Conservation (phyloP, 1,139 yeast species). For the Yamadazyma sp. region DNA sequence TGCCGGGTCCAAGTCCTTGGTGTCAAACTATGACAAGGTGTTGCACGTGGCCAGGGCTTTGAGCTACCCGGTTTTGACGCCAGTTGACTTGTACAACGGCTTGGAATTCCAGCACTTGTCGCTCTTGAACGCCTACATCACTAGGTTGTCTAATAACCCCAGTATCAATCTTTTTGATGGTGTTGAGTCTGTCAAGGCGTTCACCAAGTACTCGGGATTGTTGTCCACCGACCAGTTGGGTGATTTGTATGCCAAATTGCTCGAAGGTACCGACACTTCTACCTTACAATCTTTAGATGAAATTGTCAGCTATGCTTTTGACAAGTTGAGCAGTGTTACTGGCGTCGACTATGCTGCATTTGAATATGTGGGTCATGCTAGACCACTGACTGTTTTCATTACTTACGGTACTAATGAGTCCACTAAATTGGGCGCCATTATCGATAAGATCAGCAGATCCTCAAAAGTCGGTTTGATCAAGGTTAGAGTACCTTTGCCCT, state of each 20-base stretch:
- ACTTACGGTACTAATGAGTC: conserved; percentile 74
- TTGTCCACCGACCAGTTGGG: conserved; percentile 47
- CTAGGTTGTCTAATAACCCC: conserved; percentile 53
- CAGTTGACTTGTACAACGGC: conserved; percentile 50
- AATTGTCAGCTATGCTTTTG: conserved; percentile 42
- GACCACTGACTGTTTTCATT: conserved; percentile 72
- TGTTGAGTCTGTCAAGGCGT: conserved; percentile 59
- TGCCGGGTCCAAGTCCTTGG: conserved; percentile 45
- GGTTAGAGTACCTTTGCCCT: conserved; percentile 78
- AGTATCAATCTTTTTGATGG: conserved; percentile 81
- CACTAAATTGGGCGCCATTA: conserved; percentile 49
- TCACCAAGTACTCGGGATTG: conserved; percentile 48
- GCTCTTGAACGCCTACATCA: conserved; percentile 63
- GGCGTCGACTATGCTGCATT: conserved; percentile 65
- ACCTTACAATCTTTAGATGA: conserved; percentile 18
- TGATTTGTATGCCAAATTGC: conserved; percentile 39
- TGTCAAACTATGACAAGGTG: conserved; percentile 67
- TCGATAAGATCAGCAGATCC: conserved; percentile 31
- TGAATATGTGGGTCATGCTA: conserved; percentile 63
- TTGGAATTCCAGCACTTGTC: conserved; percentile 68
- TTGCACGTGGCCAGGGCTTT: conserved; percentile 63
- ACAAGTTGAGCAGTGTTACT: conserved; percentile 54
- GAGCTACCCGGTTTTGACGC: conserved; percentile 71
- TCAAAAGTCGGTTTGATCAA: conserved; percentile 62
- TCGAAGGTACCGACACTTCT: conserved; percentile 18